phyloP scores from a whole-genome alignment of 2,329 filamentous ascomycete species.

The Pyrenophora graminea region DNA sequence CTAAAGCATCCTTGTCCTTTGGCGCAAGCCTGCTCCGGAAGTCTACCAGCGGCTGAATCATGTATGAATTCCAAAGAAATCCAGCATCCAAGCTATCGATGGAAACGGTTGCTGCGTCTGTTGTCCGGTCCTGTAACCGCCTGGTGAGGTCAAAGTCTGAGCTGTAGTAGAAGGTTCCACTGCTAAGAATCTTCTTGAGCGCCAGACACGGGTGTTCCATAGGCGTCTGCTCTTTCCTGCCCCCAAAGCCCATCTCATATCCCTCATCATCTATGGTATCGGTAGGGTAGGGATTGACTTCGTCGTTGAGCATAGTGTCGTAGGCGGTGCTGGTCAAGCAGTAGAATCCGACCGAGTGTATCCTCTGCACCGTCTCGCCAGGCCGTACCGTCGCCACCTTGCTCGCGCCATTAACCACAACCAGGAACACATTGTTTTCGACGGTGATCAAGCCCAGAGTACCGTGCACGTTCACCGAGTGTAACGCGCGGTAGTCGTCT shows the following conservation, averaged over 20 bases:
- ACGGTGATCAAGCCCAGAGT: constrained; percentile 87
- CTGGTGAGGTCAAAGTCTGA: constrained; percentile 98
- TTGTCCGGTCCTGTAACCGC: constrained; percentile 83
- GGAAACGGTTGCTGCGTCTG: constrained; percentile 78
- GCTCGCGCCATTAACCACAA: constrained; percentile 79
- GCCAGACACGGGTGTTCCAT: constrained; percentile 89
- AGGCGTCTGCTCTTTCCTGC: constrained; percentile 68
- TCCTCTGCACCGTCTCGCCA: constrained; percentile 86
- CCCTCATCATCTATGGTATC: constrained; percentile 60
- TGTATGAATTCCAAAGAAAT: constrained; percentile 97
- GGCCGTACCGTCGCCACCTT: constrained; percentile 82
- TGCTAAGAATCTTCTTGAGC: constrained; percentile 86
- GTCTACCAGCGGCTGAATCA: constrained; percentile 90
- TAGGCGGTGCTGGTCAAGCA: constrained; percentile 87
- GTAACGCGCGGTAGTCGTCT: constrained; percentile 75
- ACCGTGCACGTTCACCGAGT: constrained; percentile 75
- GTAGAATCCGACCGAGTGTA: constrained; percentile 85
- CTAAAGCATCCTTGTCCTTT: constrained; percentile 76
- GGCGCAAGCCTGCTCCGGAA: constrained; percentile 82
- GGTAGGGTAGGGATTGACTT: constrained; percentile 59
- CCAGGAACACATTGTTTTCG: constrained; percentile 83
- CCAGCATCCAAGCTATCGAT: constrained; percentile 91
- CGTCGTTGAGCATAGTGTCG: constrained; percentile 71
- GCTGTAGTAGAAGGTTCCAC: constrained; percentile 97
- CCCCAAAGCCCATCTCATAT: constrained; percentile 54